Evolutionary conservation across 2,329 filamentous ascomycete genomes (phyloP).

Genomic region (Exophiala oligosperma): DNA sequence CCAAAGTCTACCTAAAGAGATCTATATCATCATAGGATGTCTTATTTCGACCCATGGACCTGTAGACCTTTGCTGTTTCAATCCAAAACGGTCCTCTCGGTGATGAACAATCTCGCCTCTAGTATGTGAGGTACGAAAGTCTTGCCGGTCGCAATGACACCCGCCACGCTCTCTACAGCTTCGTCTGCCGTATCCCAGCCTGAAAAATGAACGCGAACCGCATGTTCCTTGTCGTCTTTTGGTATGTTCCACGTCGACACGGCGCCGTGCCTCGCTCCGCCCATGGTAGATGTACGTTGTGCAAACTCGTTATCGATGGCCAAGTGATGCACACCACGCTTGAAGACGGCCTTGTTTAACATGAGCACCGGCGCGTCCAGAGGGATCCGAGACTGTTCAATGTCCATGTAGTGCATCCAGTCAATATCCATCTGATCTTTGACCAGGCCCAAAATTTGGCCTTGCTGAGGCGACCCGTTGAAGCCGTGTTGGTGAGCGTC

Average conservation of each 20-base stretch:
- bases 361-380: constrained; percentile 17
- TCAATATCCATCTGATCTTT: constrained; percentile 22
- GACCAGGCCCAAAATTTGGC: constrained; percentile 15
- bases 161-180: constrained; percentile 11
- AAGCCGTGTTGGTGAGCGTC: constrained; percentile 20
- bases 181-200: constrained; percentile 19
- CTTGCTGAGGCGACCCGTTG: constrained; percentile 19
- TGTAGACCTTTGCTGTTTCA: neutral
- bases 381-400: constrained; percentile 14
- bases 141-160: constrained; percentile 13
- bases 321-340: constrained; percentile 1
- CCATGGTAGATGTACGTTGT: constrained; percentile 7
- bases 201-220: constrained; percentile 19
- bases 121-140: constrained; percentile 6
- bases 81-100: constrained; percentile 12
- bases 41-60: too few species aligned
- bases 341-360: constrained; percentile 12
- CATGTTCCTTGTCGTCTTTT: constrained; percentile 17
- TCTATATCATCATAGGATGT: too few species aligned
- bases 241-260: constrained; percentile 21
- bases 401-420: constrained; percentile 26
- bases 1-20: too few species aligned
- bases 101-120: constrained; percentile 19
- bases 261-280: constrained; percentile 16
- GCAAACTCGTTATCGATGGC: constrained; percentile 20